Evolutionary conservation across 768 basidiomycete genomes (phyloP).

Genomic region (Basidioascus undulatus): DNA sequence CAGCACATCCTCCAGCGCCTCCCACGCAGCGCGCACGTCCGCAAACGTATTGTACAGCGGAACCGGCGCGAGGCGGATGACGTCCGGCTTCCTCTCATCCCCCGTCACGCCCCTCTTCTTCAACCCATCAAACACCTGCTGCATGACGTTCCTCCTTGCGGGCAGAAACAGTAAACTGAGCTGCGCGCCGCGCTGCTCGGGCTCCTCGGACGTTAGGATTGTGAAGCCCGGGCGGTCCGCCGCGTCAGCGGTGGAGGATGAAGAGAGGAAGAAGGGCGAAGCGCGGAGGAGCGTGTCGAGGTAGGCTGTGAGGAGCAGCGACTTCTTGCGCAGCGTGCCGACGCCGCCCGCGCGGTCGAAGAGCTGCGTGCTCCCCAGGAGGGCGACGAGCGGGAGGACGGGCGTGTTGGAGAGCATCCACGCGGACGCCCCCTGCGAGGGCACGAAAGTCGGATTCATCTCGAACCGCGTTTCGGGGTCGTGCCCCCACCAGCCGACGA

Average conservation of each 20-base stretch:
- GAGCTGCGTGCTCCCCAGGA: conserved; percentile 58
- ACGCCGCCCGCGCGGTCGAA: conserved; percentile 63
- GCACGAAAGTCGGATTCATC: conserved; percentile 64
- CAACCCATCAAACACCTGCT: conserved; percentile 35
- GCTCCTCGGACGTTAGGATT: conserved; percentile 64
- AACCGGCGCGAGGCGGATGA: conserved; percentile 66
- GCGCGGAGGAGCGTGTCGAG: conserved; percentile 29
- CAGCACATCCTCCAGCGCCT: conserved; percentile 31
- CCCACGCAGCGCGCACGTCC: conserved; percentile 50
- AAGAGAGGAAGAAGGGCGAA: not conserved
- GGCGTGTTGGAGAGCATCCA: conserved; percentile 93
- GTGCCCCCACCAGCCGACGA: conserved; percentile 97
- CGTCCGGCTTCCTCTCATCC: conserved; percentile 75
- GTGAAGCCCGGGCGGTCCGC: conserved; percentile 36
- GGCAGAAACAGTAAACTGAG: conserved; percentile 65
- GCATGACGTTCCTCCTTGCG: conserved; percentile 38
- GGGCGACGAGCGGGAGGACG: conserved; percentile 47
- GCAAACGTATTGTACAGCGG: conserved; percentile 64
- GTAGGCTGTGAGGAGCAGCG: conserved; percentile 39
- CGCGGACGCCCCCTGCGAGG: conserved; percentile 73
- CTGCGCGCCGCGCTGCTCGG: conserved; percentile 54
- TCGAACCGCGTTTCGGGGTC: conserved; percentile 61
- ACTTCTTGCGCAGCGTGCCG: conserved; percentile 39
- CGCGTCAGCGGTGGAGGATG: not conserved
- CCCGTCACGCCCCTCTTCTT: conserved; percentile 54